phyloP scores from a whole-genome alignment of 768 basidiomycete species.

The Phallus indusiatus region DNA sequence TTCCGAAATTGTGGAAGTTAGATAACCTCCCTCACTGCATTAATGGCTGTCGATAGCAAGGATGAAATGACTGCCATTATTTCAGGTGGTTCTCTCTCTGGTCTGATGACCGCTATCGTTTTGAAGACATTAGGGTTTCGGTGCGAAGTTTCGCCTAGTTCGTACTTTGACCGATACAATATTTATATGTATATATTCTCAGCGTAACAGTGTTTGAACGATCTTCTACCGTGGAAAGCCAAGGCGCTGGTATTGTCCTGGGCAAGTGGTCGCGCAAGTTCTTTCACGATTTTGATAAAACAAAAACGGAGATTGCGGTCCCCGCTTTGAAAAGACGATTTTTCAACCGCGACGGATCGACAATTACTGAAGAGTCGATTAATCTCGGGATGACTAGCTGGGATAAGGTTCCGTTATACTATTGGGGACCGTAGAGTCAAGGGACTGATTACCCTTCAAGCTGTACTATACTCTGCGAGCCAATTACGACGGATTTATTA shows the following conservation, averaged over 20 bases:
- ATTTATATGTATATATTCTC: not conserved
- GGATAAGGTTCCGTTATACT: slow-evolving; percentile 1
- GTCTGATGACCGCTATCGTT: slow-evolving; percentile 1
- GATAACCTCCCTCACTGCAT: not conserved
- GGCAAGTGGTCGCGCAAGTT: slow-evolving; percentile 5
- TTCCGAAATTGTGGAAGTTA: not conserved
- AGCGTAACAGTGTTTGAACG: slow-evolving; percentile 8
- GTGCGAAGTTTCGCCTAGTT: not conserved
- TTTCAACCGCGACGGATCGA: slow-evolving; percentile 6
- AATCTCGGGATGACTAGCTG: slow-evolving; percentile 2
- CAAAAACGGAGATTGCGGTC: slow-evolving; percentile 1
- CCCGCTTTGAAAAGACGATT: slow-evolving; percentile 3
- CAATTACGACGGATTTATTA: slow-evolving; percentile 4
- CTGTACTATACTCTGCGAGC: slow-evolving; percentile 8
- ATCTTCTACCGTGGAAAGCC: slow-evolving; percentile 4
- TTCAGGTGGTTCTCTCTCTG: slow-evolving; percentile 7
- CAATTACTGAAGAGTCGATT: slow-evolving; percentile 2
- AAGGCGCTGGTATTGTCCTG: slow-evolving; percentile 8
- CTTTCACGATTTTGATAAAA: slow-evolving; percentile 6
- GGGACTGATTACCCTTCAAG: not conserved
- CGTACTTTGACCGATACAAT: not conserved
- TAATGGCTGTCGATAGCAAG: not conserved
- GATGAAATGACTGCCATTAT: not conserved
- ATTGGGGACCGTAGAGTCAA: too few species aligned
- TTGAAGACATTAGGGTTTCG: slow-evolving; percentile 1